Evolutionary conservation across 2,329 filamentous ascomycete species (phyloP), one percentile per base, ranked within the genome.

Genomic region (Colletotrichum incanum): DNA sequence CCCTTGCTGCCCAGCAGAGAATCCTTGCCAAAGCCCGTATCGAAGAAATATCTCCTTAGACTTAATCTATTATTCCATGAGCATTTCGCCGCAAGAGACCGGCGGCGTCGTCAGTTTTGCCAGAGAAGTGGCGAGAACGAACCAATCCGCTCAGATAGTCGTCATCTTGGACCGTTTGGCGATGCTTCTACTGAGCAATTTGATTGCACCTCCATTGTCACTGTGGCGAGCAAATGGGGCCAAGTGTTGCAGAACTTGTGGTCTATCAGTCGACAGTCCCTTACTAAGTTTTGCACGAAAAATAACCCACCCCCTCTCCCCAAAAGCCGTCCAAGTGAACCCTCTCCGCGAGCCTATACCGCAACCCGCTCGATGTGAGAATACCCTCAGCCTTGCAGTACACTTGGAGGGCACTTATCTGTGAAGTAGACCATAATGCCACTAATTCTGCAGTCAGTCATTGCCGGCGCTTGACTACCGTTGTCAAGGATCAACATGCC

Each of bases 391-490:
- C 41, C 41, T 26, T 55, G 20, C 23, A 34, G 28, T 54, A 39
- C 26, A 37, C 41, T 50, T 52, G 39, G 60, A 60, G 52, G 28
- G 20, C 52, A 49, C 34, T 49, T 26, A 20, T 4, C n/a, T 43
- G 37, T 12, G 23, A 14, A 14, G 14, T 12, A n/a, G 34, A 7
- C 8, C n/a, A 37, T 16, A 28, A 11, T n/a, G 43, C 39, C 55
- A 20, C 52, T 23, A 34, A 11, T n/a, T 47, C 39, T 47, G 5
- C 39, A 41, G 18, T 18, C 41, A 52, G 14, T 23, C 23, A 45
- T 52, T 54, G 45, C 39, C 45, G 61, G 43, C 23, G 47, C 28
- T 41, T 60, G 62, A 60, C n/a, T 39, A 45, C 39, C n/a, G n/a
- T 20, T 7, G 1, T 8, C 39, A 41, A 45, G 67, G 37, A 52